These are phyloP conservation scores for Spizellomyces sp. DNA, from an alignment of 192 early-diverging fungal genomes.

Conservation along the genomic window DNA sequence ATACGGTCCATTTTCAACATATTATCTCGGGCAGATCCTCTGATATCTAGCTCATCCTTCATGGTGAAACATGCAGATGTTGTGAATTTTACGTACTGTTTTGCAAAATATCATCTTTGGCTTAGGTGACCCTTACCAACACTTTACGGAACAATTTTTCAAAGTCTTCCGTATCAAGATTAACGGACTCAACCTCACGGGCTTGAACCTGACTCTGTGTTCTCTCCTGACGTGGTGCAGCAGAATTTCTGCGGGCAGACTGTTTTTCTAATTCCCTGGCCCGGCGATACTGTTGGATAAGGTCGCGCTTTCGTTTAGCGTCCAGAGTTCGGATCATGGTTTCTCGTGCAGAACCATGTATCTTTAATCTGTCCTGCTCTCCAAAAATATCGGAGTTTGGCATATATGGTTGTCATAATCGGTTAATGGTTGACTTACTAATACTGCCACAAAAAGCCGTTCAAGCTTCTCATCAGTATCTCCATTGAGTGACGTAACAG, in stretches of 20 bases:
- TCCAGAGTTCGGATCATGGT: conserved; percentile 27
- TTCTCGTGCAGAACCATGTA: conserved; percentile 15
- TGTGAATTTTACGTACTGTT: not conserved
- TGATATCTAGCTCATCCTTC: conserved; percentile 27
- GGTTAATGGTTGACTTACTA: not conserved
- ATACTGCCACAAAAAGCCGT: conserved; percentile 6
- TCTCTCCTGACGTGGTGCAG: not conserved
- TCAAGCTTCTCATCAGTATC: conserved; percentile 18
- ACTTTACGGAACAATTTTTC: conserved; percentile 20
- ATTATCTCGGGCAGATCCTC: conserved; percentile 31
- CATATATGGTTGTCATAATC: not conserved
- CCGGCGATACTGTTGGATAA: conserved; percentile 20
- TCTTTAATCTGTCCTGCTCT: conserved; percentile 17
- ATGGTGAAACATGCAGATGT: not conserved
- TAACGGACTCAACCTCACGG: not conserved
- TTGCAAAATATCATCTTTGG: too few relatives aligned
- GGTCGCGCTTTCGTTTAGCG: conserved; percentile 6
- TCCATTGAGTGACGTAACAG: conserved; percentile 7
- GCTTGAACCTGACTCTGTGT: conserved; percentile 3
- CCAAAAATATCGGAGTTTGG: not conserved
- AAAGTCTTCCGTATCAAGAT: not conserved
- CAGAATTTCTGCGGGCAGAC: not conserved
- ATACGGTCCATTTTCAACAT: conserved; percentile 15
- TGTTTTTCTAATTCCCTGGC: conserved; percentile 11
- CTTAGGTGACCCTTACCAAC: conserved; percentile 6